Percentiles rank a stretch among this genome's conserved stretches.
These are phyloP conservation scores for Verticillium dahliae DNA, from an alignment of 2,329 filamentous ascomycete genomes.

Conservation along the genomic window DNA sequence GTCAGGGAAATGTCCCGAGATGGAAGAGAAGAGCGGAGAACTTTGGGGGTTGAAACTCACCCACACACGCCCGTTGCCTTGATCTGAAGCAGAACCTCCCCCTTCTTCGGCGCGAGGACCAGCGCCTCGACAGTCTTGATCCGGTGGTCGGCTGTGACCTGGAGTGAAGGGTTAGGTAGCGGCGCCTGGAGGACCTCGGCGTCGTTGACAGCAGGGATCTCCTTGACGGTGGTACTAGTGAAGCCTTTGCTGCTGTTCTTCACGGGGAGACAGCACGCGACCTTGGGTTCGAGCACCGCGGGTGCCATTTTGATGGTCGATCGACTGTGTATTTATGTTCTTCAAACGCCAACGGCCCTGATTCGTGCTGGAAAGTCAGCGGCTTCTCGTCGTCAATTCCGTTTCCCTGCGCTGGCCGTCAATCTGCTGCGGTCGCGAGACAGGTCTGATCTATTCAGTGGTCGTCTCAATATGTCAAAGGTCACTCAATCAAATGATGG, in stretches of 20 bases:
- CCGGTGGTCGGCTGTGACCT: conserved; percentile 54
- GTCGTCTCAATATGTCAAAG: background rate
- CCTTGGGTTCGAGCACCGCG: background rate
- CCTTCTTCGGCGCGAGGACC: conserved; percentile 41
- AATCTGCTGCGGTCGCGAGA: background rate
- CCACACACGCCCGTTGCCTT: conserved; percentile 60
- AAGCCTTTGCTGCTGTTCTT: conserved; percentile 4
- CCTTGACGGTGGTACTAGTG: conserved; percentile 1
- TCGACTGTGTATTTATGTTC: background rate
- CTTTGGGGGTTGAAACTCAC: conserved; percentile 21
- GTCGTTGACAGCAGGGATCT: background rate
- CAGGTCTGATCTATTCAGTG: too few species aligned
- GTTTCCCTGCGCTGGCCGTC: background rate
- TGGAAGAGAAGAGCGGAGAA: background rate
- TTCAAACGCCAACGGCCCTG: background rate
- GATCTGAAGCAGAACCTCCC: conserved; percentile 54
- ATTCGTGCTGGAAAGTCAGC: too few species aligned
- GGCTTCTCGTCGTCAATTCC: too few species aligned
- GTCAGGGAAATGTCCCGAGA: background rate
- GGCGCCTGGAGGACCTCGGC: conserved; percentile 17
- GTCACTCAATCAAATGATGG: background rate
- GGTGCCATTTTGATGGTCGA: background rate
- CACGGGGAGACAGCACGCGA: conserved; percentile 20
- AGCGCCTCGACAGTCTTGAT: conserved; percentile 52
- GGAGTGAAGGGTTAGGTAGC: conserved; percentile 45